A percentile compares a stretch with the other conserved stretches of the same genome.
Conservation (phyloP, 805 yeast genomes). For the Peterozyma xylosa region DNA sequence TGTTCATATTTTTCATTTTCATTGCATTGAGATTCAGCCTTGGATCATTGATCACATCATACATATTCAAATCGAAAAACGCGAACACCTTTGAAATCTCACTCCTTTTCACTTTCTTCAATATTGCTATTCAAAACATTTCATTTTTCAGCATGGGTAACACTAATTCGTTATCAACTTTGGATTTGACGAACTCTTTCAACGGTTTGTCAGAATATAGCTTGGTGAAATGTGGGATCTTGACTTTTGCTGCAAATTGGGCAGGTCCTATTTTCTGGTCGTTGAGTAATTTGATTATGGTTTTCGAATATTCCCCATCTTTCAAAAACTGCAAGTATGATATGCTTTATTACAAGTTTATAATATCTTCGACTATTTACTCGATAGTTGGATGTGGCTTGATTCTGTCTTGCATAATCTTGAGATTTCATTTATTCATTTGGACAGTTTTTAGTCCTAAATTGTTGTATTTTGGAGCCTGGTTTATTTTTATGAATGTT, state of each 20-base stretch:
- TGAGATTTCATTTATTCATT: conserved; percentile 82
- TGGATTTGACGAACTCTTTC: conserved; percentile 87
- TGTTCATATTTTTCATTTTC: conserved; percentile 41
- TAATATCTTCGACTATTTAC: conserved; percentile 45
- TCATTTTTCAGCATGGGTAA: conserved; percentile 84
- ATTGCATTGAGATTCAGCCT: conserved; percentile 16
- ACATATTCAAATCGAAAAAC: conserved; percentile 3
- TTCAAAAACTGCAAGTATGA: conserved; percentile 17
- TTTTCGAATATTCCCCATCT: conserved; percentile 24
- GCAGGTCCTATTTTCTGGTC: conserved; percentile 83
- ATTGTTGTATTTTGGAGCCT: conserved; percentile 67
- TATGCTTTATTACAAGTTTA: conserved; percentile 25
- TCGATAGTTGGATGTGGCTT: conserved; percentile 51
- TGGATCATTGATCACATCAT: conserved; percentile 1
- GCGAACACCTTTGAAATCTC: conserved; percentile 11
- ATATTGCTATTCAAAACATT: conserved; percentile 59
- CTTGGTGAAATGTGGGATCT: conserved; percentile 60
- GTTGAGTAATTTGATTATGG: conserved; percentile 28
- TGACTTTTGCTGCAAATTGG: conserved; percentile 82
- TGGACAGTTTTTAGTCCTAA: conserved; percentile 99
- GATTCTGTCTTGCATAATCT: conserved; percentile 58
- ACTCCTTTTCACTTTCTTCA: conserved; percentile 22
- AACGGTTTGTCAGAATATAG: conserved; percentile 76
- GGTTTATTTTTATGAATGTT: conserved; percentile 51
- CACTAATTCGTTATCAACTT: conserved; percentile 86